Base-by-base conservation (phyloP, 2,329 filamentous ascomycete genomes). In the Aspergillus fumigatus region DNA sequence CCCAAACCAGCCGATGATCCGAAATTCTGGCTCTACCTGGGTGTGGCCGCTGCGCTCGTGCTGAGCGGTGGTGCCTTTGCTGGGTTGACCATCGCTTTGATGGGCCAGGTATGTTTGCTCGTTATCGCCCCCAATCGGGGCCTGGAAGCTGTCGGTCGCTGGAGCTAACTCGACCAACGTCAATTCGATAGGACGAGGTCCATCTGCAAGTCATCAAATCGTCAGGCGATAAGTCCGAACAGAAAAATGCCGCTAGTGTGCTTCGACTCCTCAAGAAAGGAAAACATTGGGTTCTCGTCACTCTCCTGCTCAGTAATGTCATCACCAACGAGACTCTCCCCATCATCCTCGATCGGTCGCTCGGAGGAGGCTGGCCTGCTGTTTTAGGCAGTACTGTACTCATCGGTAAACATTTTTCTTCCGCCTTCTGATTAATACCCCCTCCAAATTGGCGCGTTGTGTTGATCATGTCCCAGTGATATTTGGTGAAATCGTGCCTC, bases 221-320 rank as follows among this genome's bases (percentile, higher is more conserved):
- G 43, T 95, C 94, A 53, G 87, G 89, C 48, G 88, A 90, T 73
- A 91, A 88, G 54, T 81, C 86, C n/a, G 93, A 97, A 76, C 88
- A 87, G 68, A 90, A 86, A 70, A 91, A 97, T 70, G 94, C 94
- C 0, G 84, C 83, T 55, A 88, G 85, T 62, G 94, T 99, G 10
- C 82, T 94, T 65, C 82, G 85, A 47, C 79, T 99, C 27, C 77
- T 99, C 55, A 86, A 90, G 62, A 88, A 84, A 66, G 94, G 94
- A 67, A 99, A 99, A 74, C 94, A 99, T 75, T 99, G 94, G 94
- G 93, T 99, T 21, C 80, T 99, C 56, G 94, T 99, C 53, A 97
- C 94, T 2, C 79, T 99, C 26, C 83, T 99, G 7, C 80, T 99
- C 55, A 92, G 92, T 73, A 99, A 99, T 73, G 94, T 99, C 70